Evolutionary conservation across 2,329 filamentous ascomycete genomes (phyloP), one percentile per base, ranked within the genome.

Genomic region (Aureobasidium sp.): DNA sequence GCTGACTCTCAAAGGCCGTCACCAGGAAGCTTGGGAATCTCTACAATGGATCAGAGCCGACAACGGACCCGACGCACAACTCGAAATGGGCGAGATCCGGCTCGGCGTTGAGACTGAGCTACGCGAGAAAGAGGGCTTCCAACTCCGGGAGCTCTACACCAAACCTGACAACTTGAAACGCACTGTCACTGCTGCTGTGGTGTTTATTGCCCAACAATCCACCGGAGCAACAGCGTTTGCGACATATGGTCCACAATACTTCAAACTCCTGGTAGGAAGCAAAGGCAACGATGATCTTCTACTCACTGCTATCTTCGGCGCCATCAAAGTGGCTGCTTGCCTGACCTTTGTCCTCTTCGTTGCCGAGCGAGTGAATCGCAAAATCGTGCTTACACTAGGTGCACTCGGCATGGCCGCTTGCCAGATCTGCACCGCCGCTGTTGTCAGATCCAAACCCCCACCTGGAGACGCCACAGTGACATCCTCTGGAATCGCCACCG

Each of bases 191-290:
- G 79, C 75, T 0, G 75, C 77, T 47, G 73, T 74, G 0, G 71
- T 83, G 50, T 83, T 83, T 66, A 74, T 77, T 2, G 78, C 78
- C 0, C 80, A 82, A 64, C 79, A 82, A 63, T 78, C 80, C 3
- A 83, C 80, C 1, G 81, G 80, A 1, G 79, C 80, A 6, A 83
- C 80, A 0, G 80, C 81, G 0, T 77, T 60, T 16, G 57, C 57
- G 29, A 60, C 57, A 16, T 83, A 81, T 59, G 79, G 78, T 0
- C 80, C 81, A 5, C 80, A 83, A 66, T 82, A 81, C 69, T 83
- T 83, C 68, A 76, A 76, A 25, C 70, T 81, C 0, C 74, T 82
- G 8, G 78, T 81, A 15, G 78, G 78, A 13, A 67, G 71, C n/a
- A 65, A 66, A 41, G 76, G 74, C 0, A 73, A 78, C 48, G 71